Percentiles rank a stretch among this genome's conserved stretches.
Conservation (phyloP, 2,329 filamentous ascomycete genomes). For the Fusarium avenaceum region DNA sequence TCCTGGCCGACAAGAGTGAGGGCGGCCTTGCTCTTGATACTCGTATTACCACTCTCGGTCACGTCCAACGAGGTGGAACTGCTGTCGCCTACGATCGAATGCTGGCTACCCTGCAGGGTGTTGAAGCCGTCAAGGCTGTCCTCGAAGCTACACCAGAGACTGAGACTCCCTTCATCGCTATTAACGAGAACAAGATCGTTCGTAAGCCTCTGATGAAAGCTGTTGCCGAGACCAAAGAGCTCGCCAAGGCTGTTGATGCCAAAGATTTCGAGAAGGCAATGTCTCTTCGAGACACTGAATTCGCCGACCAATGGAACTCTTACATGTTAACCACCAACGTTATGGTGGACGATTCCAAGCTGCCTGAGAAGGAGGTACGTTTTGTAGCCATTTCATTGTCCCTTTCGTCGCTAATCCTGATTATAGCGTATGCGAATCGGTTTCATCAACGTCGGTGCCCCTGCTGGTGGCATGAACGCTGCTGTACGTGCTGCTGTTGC, state of each 20-base stretch:
- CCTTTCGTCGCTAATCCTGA: background rate
- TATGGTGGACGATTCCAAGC: slow-evolving; percentile 74
- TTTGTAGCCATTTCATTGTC: background rate
- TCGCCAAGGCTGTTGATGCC: slow-evolving; percentile 82
- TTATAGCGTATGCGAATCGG: slow-evolving; percentile 88
- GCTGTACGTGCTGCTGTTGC: slow-evolving; percentile 93
- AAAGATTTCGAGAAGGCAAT: slow-evolving; percentile 92
- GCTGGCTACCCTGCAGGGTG: slow-evolving; percentile 91
- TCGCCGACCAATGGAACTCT: slow-evolving; percentile 89
- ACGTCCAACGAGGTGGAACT: slow-evolving; percentile 95
- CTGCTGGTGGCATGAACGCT: slow-evolving; percentile 98
- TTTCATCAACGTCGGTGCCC: slow-evolving; percentile 96
- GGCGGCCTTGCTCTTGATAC: slow-evolving; percentile 85
- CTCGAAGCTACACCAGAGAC: slow-evolving; percentile 90
- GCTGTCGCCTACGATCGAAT: slow-evolving; percentile 96
- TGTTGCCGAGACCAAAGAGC: slow-evolving; percentile 86
- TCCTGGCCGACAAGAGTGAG: slow-evolving; percentile 79
- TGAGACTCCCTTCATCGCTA: slow-evolving; percentile 93
- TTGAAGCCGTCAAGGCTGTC: slow-evolving; percentile 93
- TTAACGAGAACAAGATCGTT: slow-evolving; percentile 98
- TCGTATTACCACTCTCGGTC: slow-evolving; percentile 92
- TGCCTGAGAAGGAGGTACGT: slow-evolving; percentile 79
- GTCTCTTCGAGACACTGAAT: slow-evolving; percentile 90
- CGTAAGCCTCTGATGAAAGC: slow-evolving; percentile 90
- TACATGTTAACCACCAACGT: slow-evolving; percentile 93